Evolutionary conservation across 495 filamentous ascomycete species (phyloP), one percentile per base, ranked within the genome.

Genomic region (Penicillium atrosanguineum): DNA sequence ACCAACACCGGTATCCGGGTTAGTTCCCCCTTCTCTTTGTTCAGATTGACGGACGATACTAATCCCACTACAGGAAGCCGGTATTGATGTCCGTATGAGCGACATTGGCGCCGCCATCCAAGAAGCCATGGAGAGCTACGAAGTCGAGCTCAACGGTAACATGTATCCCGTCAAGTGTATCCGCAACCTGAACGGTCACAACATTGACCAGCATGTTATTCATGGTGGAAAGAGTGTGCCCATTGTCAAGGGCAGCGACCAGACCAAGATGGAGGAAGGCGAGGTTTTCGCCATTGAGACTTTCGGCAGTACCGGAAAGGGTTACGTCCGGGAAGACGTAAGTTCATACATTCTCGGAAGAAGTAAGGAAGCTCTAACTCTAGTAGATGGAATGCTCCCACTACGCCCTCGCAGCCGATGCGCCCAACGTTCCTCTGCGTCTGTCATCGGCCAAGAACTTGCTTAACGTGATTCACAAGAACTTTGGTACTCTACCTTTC

Each of bases 261-360:
- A 81, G 60, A 92, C 88, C 31, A 91, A 88, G 74, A 96, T 96
- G 91, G 91, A 95, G 76, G 91, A 95, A 69, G 90, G 90, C 20
- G 91, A 96, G 64, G 82, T 88, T 12, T 96, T 93, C 66, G 91
- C 91, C 41, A 95, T 96, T 57, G 91, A 95, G 69, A 95, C 91
- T 7, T 96, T 95, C 61, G 91, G 91, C 45, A 93, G 86, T 74
- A 96, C 91, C 50, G 91, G 91, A 59, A 92, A 90, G 69, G 91
- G 87, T 46, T 85, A 86, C 65, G 86, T 95, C 45, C 74, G 83
- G 59, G 90, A 95, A 63, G 88, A 95, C 65, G 85, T 90, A 48
- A 55, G 75, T 71, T 9, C 34, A n/a, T 12, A 38, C 11, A 16
- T 39, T 1, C 6, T n/a, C 14, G 9, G 7, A 12, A 5, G 16